A percentile compares a stretch with the other conserved stretches of the same genome.
Evolutionary conservation across 108 stramenopile genomes (phyloP).

Genomic region (Cyclotella cryptica): DNA sequence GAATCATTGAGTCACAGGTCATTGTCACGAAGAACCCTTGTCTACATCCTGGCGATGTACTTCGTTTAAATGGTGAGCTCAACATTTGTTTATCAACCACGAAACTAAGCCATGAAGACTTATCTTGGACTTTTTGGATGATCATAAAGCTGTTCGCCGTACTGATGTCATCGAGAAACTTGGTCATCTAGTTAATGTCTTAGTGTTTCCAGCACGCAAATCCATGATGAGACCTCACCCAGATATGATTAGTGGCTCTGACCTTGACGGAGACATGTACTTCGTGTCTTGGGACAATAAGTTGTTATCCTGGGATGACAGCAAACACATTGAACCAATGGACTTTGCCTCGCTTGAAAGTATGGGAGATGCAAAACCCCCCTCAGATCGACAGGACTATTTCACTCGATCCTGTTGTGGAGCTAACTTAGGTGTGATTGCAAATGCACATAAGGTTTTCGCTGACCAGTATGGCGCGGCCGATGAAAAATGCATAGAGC

Average conservation of each 20-base stretch:
- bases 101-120: neutral
- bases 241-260: neutral
- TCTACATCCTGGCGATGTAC: neutral
- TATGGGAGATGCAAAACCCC: neutral
- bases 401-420: constrained; percentile 2
- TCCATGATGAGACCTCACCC: neutral
- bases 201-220: neutral
- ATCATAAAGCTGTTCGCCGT: neutral
- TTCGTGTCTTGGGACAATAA: neutral
- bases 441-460: neutral
- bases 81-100: neutral
- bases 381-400: neutral
- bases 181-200: neutral
- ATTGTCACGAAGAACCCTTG: neutral
- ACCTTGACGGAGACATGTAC: constrained; percentile 4
- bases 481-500: neutral
- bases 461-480: neutral
- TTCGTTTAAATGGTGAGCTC: neutral
- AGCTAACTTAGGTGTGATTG: neutral
- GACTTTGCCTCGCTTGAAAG: neutral
- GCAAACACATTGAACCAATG: neutral
- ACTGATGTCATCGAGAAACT: neutral
- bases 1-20: neutral
- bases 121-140: neutral
- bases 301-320: neutral